Base-by-base conservation (phyloP, 192 early-diverging fungal genomes). In the Rhizophlyctis rosea region DNA sequence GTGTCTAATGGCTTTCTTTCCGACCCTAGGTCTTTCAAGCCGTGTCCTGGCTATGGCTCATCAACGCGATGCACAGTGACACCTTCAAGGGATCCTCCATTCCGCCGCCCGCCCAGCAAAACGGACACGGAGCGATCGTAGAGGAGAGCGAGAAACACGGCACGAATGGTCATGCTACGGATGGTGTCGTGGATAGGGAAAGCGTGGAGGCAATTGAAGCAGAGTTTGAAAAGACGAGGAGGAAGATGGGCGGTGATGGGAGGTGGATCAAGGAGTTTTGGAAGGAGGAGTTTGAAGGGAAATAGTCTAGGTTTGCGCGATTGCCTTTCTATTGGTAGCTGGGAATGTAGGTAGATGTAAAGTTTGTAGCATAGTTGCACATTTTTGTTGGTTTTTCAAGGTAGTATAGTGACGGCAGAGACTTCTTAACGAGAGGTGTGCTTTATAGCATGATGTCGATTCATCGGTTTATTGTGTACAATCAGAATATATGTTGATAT, bases 31-130 rank as follows among this genome's bases (percentile, higher is more conserved):
- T 78, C 76, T 1, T 87, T 78, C 71, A 82, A 87, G 77, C 86
- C 0, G 81, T 88, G 62, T 87, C 87, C 65, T 91, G 88, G 90
- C 75, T 90, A 29, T 86, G 82, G 62, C 71, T 90, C 62, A 77
- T 75, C 61, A 86, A 87, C 18, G 67, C 79, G 61, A 70, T 90
- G 39, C 39, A 44, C 18, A 44, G 9, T 44, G 39, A 18, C 39
- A 7, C 39, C 39, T 44, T 44, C 9, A 7, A 13, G 39, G 9
- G 9, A 18, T 44, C 7, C 39, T 18, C 39, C 9, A 44, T 18
- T 44, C 39, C 9, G 39, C 39, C 18, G 7, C 39, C 39, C 9
- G 9, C 39, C 18, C 39, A 7, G 7, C 39, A 13, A 13, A 7
- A 44, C 39, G n/a, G n/a, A n/a, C 39, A 44, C 39, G 9, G 9